phyloP scores from a whole-genome alignment of 352 stramenopile species.

The Globisporangium nagaii region DNA sequence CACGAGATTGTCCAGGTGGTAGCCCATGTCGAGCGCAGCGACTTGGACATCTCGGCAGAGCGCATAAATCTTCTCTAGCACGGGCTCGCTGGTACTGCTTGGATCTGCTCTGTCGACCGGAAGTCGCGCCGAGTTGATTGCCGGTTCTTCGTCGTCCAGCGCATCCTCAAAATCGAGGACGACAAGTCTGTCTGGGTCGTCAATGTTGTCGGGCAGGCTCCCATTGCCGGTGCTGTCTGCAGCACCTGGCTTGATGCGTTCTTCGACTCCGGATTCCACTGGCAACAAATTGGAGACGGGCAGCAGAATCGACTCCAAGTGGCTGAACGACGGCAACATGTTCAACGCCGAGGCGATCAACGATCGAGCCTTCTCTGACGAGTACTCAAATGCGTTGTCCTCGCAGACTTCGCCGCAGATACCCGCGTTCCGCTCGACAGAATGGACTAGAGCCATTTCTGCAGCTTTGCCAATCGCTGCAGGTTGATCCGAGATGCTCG shows the following conservation, averaged over 20 bases:
- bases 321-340: constrained; percentile 21
- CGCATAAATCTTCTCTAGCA: constrained; percentile 12
- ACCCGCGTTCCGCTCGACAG: neutral
- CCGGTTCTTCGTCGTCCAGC: neutral
- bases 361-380: constrained; percentile 21
- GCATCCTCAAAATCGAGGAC: neutral
- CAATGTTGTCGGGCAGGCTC: too few relatives aligned
- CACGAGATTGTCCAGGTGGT: constrained; percentile 1
- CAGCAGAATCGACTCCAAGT: neutral
- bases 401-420: neutral
- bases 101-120: neutral
- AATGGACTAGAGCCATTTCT: too few relatives aligned
- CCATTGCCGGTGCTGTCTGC: neutral
- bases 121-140: neutral
- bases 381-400: constrained; percentile 26
- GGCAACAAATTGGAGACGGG: neutral
- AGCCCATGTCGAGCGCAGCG: constrained; percentile 11
- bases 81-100: neutral
- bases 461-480: too few relatives aligned
- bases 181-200: neutral
- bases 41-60: constrained; percentile 15
- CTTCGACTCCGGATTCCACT: constrained; percentile 1
- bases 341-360: constrained; percentile 34
- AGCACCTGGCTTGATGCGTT: neutral
- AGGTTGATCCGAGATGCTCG: too few relatives aligned